Evolutionary conservation across 1,284 basidiomycete species (phyloP).

Genomic region (Austroboletus rostrupii): DNA sequence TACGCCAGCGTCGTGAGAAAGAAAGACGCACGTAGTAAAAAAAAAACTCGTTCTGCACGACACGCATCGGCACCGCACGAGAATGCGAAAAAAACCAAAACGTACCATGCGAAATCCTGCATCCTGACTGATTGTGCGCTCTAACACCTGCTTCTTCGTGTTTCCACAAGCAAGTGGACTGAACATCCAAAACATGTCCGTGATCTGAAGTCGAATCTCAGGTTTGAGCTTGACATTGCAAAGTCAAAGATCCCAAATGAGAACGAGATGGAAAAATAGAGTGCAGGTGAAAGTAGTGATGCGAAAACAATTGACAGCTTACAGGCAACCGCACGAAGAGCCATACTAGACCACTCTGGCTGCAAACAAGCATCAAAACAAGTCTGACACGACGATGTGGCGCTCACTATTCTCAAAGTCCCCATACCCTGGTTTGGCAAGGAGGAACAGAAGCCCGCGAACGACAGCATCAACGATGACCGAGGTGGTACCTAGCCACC

Average conservation of each 20-base stretch:
- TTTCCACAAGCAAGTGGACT: constrained; percentile 84
- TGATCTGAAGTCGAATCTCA: constrained; percentile 75
- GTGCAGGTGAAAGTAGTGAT: constrained; percentile 95
- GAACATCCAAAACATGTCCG: constrained; percentile 73
- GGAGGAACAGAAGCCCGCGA: constrained; percentile 78
- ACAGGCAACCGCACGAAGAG: constrained; percentile 86
- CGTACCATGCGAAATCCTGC: constrained; percentile 95
- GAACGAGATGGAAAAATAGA: constrained; percentile 90
- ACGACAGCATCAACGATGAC: constrained; percentile 66
- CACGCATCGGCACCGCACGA: background rate
- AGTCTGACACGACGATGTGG: rapidly evolving
- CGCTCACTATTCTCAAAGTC: constrained; percentile 88
- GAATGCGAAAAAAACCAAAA: background rate
- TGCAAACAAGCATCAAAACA: constrained; percentile 28
- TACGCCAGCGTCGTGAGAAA: background rate
- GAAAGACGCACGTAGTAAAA: constrained; percentile 48
- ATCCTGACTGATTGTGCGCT: constrained; percentile 82
- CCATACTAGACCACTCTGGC: constrained; percentile 92
- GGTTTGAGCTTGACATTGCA: constrained; percentile 76
- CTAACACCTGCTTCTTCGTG: constrained; percentile 72
- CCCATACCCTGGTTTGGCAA: constrained; percentile 85
- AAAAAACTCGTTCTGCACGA: constrained; percentile 54
- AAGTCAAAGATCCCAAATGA: constrained; percentile 82
- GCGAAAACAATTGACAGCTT: constrained; percentile 92
- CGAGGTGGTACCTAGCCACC: constrained; percentile 80